phyloP scores from a whole-genome alignment of 73 alveolate species.

The Paramecium tetraurelia region DNA sequence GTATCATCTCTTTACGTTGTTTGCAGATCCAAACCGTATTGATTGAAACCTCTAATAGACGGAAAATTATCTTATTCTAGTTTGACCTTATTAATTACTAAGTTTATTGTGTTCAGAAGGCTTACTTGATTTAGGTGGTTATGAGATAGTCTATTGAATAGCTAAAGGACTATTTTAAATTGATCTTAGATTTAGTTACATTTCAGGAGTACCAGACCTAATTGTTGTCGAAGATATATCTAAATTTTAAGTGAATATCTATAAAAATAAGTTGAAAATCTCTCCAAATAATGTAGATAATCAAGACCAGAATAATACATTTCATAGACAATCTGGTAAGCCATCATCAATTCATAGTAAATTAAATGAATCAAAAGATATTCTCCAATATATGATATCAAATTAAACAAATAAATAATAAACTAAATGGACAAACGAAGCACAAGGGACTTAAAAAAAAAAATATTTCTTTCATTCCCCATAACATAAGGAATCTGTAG shows the following conservation, averaged over 20 bases:
- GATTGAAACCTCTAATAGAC: background rate
- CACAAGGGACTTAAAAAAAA: background rate
- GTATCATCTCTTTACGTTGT: background rate
- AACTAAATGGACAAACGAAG: background rate
- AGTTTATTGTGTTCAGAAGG: background rate
- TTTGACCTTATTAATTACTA: background rate
- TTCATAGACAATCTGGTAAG: background rate
- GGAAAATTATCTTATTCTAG: background rate
- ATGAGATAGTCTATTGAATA: background rate
- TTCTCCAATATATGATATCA: background rate
- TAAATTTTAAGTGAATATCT: background rate
- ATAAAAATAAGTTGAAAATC: background rate
- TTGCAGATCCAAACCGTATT: background rate
- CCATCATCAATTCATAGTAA: background rate
- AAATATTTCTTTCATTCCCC: background rate
- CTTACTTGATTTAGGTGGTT: background rate
- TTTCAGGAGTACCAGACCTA: background rate
- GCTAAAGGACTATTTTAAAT: background rate
- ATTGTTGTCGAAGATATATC: background rate
- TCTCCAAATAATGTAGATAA: background rate
- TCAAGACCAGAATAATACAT: background rate
- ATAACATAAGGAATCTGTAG: background rate
- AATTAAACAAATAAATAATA: background rate
- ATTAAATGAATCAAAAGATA: background rate
- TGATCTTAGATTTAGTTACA: background rate